Evolutionary conservation across 129 eudicot species (phyloP), one percentile per base, ranked within the genome.

Genomic region (Deinandra increscens): DNA sequence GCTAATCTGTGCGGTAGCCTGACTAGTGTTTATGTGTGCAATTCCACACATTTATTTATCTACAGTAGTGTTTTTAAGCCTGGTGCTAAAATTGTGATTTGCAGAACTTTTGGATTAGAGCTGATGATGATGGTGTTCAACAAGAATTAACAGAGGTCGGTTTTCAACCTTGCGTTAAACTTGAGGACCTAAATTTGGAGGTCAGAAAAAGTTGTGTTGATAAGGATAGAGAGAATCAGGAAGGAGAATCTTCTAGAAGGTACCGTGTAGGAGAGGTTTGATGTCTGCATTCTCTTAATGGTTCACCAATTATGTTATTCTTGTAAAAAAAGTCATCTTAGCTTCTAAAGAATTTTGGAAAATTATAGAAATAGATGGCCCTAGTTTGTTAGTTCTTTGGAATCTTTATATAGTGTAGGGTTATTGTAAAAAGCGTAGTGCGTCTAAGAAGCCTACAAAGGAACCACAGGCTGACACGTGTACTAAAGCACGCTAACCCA

Each of bases 181-280:
- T 91, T 33, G 93, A 74, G 81, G 93, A 84, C 80, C 85, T 91
- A 60, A 85, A 88, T 69, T 84, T 91, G 90, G 93, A 88, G 66
- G 86, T 88, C 75, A 82, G 73, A 81, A 78, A 70, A 80, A 80
- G 73, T 17, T 80, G 88, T 34, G 46, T 61, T 51, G 86, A 70
- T 55, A 73, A 51, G 72, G 82, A 78, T 70, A 83, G 64, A 60
- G 78, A 37, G 71, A 64, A 48, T 72, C 55, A 76, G 60, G 78
- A 78, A 5, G 91, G 71, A 70, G 84, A 77, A 37, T 71, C 68
- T 66, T 42, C 43, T 34, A 68, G 34, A 69, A 85, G 96, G 96
- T 88, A 78, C 65, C 68, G 18, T 60, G 43, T 18, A 60, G 59
- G 42, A 43, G 23, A 60, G 14, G 33, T 43, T 46, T 45, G 56